These are phyloP conservation scores for Dianthus caryophyllus DNA, from an alignment of 148 eudicot genomes.

Conservation along the genomic window DNA sequence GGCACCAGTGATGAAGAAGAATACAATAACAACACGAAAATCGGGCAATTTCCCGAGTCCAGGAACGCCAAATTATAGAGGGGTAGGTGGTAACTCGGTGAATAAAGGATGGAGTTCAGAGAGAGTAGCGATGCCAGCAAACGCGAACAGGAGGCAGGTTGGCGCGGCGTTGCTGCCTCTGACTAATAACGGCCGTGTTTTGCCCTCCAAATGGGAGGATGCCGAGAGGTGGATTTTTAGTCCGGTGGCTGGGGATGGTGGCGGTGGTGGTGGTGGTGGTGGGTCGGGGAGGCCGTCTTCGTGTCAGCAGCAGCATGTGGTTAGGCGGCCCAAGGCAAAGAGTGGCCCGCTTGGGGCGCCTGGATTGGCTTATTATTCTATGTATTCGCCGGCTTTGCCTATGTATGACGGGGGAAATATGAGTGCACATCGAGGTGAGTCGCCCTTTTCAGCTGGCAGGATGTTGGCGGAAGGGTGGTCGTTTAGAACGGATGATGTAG, in stretches of 20 bases:
- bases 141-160: slow-evolving; percentile 49
- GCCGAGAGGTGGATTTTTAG: slow-evolving; percentile 98
- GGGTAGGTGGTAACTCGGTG: slow-evolving; percentile 29
- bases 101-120: slow-evolving; percentile 96
- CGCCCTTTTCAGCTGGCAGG: slow-evolving; percentile 63
- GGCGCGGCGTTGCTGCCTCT: slow-evolving; percentile 52
- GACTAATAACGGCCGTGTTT: slow-evolving; percentile 53
- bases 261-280: slow-evolving; percentile 37
- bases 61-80: slow-evolving; percentile 64
- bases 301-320: slow-evolving; percentile 41
- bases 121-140: slow-evolving; percentile 53
- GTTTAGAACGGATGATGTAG: slow-evolving; percentile 28
- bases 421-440: slow-evolving; percentile 41
- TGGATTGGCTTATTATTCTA: slow-evolving; percentile 52
- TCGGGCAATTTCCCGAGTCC: slow-evolving; percentile 71
- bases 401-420: slow-evolving; percentile 47
- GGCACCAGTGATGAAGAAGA: slow-evolving; percentile 51
- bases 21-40: slow-evolving; percentile 24
- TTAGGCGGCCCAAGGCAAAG: slow-evolving; percentile 71
- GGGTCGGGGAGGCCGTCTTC: slow-evolving; percentile 40
- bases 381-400: slow-evolving; percentile 61
- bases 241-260: slow-evolving; percentile 61
- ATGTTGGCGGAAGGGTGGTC: slow-evolving; percentile 52
- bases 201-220: slow-evolving; percentile 99
- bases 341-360: slow-evolving; percentile 96